Evolutionary conservation across 2,329 filamentous ascomycete genomes (phyloP).

Genomic region (Clonostachys byssicola): DNA sequence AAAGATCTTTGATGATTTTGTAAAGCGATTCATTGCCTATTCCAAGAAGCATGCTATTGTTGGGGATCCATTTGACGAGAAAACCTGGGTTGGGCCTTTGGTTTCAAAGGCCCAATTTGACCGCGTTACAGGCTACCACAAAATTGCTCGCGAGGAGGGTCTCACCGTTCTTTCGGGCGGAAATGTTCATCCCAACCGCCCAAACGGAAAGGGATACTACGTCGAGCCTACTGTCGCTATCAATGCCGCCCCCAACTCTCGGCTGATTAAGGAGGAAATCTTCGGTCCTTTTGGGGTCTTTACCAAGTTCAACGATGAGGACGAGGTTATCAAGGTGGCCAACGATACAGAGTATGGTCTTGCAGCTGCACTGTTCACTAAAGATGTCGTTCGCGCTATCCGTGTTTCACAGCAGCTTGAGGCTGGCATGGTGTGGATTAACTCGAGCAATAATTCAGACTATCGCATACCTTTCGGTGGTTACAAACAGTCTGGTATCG

Average conservation of each 20-base stretch:
- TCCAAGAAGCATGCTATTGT: slow-evolving; percentile 61
- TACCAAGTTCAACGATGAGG: slow-evolving; percentile 50
- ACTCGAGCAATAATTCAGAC: slow-evolving; percentile 35
- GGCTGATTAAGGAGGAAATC: slow-evolving; percentile 49
- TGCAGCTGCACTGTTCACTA: slow-evolving; percentile 50
- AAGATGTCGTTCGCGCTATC: slow-evolving; percentile 59
- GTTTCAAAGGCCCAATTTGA: slow-evolving; percentile 44
- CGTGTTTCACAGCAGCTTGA: slow-evolving; percentile 51
- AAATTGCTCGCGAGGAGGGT: slow-evolving; percentile 29
- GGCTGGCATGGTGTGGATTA: slow-evolving; percentile 69
- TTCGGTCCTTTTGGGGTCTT: slow-evolving; percentile 56
- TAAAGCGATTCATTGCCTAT: slow-evolving; percentile 51
- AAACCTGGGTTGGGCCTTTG: slow-evolving; percentile 55
- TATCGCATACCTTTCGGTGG: slow-evolving; percentile 42
- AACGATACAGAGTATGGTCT: slow-evolving; percentile 47
- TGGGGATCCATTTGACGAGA: slow-evolving; percentile 55
- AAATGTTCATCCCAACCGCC: slow-evolving; percentile 26
- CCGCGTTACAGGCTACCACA: slow-evolving; percentile 36
- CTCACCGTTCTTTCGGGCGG: slow-evolving; percentile 32
- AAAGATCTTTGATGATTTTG: slow-evolving; percentile 55
- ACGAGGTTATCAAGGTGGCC: slow-evolving; percentile 47
- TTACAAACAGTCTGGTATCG: slow-evolving; percentile 41
- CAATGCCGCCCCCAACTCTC: slow-evolving; percentile 29
- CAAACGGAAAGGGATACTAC: slow-evolving; percentile 30
- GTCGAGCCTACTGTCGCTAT: slow-evolving; percentile 42